A percentile compares a stretch with the other conserved stretches of the same genome.
phyloP scores from a whole-genome alignment of 257 asterid genomes.

The Parsonsia alboflavescens region DNA sequence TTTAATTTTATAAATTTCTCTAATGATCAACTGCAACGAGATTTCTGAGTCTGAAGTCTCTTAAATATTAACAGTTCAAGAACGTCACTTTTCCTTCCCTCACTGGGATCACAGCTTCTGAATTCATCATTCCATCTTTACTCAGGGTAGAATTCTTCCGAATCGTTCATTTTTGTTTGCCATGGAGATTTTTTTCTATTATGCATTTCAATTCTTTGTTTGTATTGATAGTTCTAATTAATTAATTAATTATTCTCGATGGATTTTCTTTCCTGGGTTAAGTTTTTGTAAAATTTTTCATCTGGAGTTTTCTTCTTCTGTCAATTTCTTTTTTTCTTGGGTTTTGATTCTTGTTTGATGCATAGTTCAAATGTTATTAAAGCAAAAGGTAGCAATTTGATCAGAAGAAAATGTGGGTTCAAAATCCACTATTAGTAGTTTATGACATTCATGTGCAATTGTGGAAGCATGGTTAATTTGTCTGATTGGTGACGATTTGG shows the following conservation, averaged over 20 bases:
- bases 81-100: background rate
- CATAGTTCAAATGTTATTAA: background rate
- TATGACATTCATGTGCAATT: background rate
- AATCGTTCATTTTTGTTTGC: background rate
- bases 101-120: background rate
- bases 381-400: background rate
- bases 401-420: background rate
- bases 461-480: background rate
- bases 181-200: background rate
- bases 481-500: background rate
- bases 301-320: background rate
- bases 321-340: background rate
- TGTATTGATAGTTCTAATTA: background rate
- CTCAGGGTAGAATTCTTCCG: background rate
- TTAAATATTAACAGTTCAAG: background rate
- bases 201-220: slow-evolving; percentile 8
- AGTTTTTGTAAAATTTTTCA: background rate
- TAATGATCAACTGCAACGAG: background rate
- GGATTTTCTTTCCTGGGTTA: slow-evolving; percentile 8
- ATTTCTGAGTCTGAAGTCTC: slow-evolving; percentile 1
- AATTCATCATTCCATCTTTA: background rate
- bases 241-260: background rate
- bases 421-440: background rate
- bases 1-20: too few relatives aligned
- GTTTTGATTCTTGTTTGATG: background rate